Evolutionary conservation across 2,329 filamentous ascomycete genomes (phyloP).

Genomic region (Curvularia hawaiiensis): DNA sequence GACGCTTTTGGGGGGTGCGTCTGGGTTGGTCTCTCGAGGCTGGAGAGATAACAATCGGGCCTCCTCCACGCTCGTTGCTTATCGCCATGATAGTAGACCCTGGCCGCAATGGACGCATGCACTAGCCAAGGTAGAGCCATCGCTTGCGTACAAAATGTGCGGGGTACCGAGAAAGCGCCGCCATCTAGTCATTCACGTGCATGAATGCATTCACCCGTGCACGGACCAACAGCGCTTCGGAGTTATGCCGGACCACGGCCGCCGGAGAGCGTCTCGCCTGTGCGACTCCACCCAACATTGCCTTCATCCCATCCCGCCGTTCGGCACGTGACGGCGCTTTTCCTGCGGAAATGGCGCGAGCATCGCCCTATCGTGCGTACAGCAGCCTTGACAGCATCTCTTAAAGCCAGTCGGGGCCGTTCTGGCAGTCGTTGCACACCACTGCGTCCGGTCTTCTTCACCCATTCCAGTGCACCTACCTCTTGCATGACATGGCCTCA

Average conservation of each 20-base stretch:
- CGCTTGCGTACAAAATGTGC: not conserved
- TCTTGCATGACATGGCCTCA: not conserved
- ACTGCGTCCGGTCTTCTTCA: not conserved
- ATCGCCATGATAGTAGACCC: slow-evolving; percentile 1
- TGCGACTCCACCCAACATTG: not conserved
- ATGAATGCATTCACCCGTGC: not conserved
- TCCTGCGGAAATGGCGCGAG: not conserved
- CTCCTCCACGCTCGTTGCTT: not conserved
- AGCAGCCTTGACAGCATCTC: not conserved
- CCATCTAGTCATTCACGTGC: not conserved
- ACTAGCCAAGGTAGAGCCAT: not conserved
- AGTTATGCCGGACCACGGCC: not conserved
- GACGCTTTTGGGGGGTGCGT: not conserved
- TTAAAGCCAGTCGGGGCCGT: not conserved
- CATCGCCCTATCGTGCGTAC: not conserved
- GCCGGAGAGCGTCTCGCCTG: not conserved
- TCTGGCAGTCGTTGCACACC: not conserved
- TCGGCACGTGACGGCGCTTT: not conserved
- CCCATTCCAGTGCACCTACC: not conserved
- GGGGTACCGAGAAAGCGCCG: not conserved
- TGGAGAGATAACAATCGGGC: slow-evolving; percentile 1
- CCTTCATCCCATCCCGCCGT: slow-evolving; percentile 1
- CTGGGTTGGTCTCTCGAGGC: not conserved
- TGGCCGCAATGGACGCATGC: not conserved
- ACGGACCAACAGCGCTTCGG: not conserved